These are phyloP conservation scores for Orychophragmus violaceus DNA, from an alignment of 345 rosid species.

Conservation along the genomic window DNA sequence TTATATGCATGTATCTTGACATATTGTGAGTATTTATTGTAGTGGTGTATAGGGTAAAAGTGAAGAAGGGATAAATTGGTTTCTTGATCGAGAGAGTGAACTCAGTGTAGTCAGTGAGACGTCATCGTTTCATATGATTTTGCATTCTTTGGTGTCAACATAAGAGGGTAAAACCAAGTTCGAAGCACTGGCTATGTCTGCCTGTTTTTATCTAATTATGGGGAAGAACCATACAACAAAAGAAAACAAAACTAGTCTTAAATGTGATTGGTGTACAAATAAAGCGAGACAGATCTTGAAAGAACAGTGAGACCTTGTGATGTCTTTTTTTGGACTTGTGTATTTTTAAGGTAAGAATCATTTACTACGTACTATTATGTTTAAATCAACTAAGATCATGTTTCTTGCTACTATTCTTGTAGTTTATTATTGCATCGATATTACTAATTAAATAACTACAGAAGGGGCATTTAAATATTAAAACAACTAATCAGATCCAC, in stretches of 20 bases:
- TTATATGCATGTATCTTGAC: too few relatives aligned
- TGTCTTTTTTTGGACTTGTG: slow-evolving; percentile 1
- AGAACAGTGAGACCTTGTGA: slow-evolving; percentile 17
- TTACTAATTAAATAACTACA: neutral
- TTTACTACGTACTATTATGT: neutral
- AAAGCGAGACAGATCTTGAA: slow-evolving; percentile 24
- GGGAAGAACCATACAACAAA: slow-evolving; percentile 19
- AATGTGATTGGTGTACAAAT: slow-evolving; percentile 26
- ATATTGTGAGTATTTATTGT: slow-evolving; percentile 20
- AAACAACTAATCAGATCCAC: neutral
- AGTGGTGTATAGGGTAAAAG: slow-evolving; percentile 16
- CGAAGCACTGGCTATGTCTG: slow-evolving; percentile 33
- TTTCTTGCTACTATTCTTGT: neutral
- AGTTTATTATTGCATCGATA: neutral
- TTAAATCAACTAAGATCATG: neutral
- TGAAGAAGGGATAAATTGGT: neutral
- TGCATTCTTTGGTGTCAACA: slow-evolving; percentile 27
- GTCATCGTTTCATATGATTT: slow-evolving; percentile 18
- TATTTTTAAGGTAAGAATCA: slow-evolving; percentile 5
- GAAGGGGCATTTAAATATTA: neutral
- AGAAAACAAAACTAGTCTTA: slow-evolving; percentile 3
- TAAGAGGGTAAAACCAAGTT: slow-evolving; percentile 15
- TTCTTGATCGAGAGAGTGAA: slow-evolving; percentile 16
- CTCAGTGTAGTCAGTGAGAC: slow-evolving; percentile 14
- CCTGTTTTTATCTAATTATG: slow-evolving; percentile 20